Base-by-base conservation (phyloP, 768 basidiomycete species). In the Leccinum boreale region DNA sequence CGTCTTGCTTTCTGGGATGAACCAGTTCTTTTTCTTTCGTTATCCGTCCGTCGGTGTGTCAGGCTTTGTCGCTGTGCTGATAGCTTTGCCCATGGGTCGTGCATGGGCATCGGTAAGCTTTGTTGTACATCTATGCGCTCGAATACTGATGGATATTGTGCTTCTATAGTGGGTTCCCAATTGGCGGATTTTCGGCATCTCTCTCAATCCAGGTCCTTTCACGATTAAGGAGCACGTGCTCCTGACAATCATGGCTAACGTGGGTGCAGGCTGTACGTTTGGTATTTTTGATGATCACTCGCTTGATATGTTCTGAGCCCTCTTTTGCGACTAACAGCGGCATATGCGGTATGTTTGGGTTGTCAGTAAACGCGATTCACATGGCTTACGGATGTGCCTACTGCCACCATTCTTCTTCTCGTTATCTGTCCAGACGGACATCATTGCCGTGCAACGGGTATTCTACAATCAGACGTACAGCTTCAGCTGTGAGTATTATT, bases 21-120 rank as follows among this genome's bases (percentile, higher is more conserved):
- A 90, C 71, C 88, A 89, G 64, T 90, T 89, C 73, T 89, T 90
- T 71, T 86, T 80, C 70, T 82, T 89, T 62, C 81, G 88, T 28
- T 89, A 82, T 65, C 88, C 87, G 4, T 71, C 76, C 15, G 71
- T 76, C 47, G 19, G 21, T 11, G 54, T 80, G 56, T 72, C 66
- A 47, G 63, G 67, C 75, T 78, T 88, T 56, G 85, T 90, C n/a
- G 85, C 87, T 0, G 85, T 89, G 61, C 74, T 93, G 15, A 65
- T 92, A 7, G 81, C 82, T 5, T 86, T 90, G 63, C 90, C 90
- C 0, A 58, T 88, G 5, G 88, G 89, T 24, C 80, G 85, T 23
- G 70, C 77, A 1, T 88, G 86, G 81, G 87, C 87, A n/a, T 60
- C 63, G 50, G 70, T 72, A 31, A 44, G 72, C 54, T 47, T 49